These are phyloP conservation scores for Lotus japonicus DNA, from an alignment of 306 rosid species.

Conservation along the genomic window DNA sequence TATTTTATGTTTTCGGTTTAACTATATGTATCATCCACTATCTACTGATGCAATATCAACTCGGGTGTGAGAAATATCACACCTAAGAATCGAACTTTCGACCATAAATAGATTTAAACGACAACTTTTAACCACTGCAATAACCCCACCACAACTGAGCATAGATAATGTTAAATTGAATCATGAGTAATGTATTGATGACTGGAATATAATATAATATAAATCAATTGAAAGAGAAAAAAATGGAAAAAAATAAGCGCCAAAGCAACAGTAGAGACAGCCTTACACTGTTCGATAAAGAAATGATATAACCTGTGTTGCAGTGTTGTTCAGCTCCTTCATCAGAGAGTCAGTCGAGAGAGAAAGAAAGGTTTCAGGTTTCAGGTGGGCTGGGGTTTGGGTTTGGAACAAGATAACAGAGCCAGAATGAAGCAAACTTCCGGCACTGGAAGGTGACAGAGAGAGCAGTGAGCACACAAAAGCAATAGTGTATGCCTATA, in stretches of 20 bases:
- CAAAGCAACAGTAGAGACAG: neutral
- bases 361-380: neutral
- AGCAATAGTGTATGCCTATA: constrained; percentile 50
- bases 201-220: neutral
- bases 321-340: neutral
- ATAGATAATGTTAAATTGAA: neutral
- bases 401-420: constrained; percentile 2
- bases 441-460: constrained; percentile 65
- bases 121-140: no score
- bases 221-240: no score
- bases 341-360: neutral
- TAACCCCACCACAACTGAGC: no score
- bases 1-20: no score
- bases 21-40: no score
- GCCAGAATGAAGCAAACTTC: constrained; percentile 16
- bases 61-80: no score
- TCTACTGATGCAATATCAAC: no score
- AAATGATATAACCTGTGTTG: constrained; percentile 19
- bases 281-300: constrained; percentile 26
- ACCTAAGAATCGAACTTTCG: no score
- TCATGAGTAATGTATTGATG: neutral
- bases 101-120: no score
- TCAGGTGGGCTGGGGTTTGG: neutral
- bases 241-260: no score
- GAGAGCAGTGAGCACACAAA: constrained; percentile 92